phyloP scores from a whole-genome alignment of 805 yeast genomes.

The Candida rishiriensis region DNA sequence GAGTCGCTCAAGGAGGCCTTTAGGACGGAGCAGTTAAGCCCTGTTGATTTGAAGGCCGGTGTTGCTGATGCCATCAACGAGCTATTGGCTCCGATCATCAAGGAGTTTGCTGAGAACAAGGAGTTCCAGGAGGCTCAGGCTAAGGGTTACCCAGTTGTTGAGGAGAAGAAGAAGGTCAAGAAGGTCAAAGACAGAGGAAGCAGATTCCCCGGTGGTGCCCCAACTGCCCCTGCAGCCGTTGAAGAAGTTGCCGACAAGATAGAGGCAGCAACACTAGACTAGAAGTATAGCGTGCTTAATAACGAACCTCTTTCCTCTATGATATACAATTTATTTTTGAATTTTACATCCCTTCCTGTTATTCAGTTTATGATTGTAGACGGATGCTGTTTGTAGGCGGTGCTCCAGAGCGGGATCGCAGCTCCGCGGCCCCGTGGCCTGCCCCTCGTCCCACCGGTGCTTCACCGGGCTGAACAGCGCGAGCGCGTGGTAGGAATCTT shows the following conservation, averaged over 20 bases:
- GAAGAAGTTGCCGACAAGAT: constrained; percentile 35
- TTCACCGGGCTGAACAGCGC: no score
- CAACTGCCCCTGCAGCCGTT: constrained; percentile 17
- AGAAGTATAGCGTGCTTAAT: neutral
- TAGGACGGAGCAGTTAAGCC: constrained; percentile 70
- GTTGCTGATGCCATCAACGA: constrained; percentile 80
- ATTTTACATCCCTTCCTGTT: no score
- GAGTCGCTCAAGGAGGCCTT: constrained; percentile 70
- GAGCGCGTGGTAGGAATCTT: no score
- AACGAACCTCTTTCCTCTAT: no score
- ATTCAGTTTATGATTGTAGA: no score
- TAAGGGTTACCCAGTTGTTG: constrained; percentile 81
- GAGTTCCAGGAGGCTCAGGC: constrained; percentile 73
- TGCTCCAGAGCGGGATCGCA: no score
- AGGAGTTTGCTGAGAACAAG: constrained; percentile 51
- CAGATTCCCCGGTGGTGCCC: constrained; percentile 72
- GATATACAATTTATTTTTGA: no score
- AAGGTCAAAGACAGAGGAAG: constrained; percentile 84
- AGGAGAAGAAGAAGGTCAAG: constrained; percentile 61
- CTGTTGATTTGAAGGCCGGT: constrained; percentile 92
- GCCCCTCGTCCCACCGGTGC: no score
- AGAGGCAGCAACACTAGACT: constrained; percentile 34
- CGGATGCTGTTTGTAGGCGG: no score
- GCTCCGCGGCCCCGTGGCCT: no score
- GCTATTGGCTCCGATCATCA: constrained; percentile 80